Conservation (phyloP, 768 basidiomycete species). For the Lyophyllum atratum region DNA sequence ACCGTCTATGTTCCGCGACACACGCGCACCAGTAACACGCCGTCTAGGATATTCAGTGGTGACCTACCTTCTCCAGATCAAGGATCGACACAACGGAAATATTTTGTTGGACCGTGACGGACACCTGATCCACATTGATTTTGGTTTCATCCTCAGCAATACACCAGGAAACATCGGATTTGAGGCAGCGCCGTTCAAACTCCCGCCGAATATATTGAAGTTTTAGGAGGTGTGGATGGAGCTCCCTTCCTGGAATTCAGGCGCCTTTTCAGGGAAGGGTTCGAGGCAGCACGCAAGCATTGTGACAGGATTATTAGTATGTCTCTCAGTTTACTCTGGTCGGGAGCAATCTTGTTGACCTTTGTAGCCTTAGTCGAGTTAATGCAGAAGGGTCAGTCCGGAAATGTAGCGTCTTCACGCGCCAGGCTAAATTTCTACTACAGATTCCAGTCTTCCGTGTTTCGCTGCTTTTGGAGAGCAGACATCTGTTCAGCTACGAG, state of each 20-base stretch:
- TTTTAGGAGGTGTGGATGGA: constrained; percentile 83
- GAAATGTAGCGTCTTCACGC: background rate
- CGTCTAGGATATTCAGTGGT: constrained; percentile 85
- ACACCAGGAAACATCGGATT: constrained; percentile 98
- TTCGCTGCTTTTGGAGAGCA: constrained; percentile 90
- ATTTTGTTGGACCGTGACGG: constrained; percentile 95
- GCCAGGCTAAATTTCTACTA: background rate
- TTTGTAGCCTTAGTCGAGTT: constrained; percentile 77
- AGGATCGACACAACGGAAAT: constrained; percentile 98
- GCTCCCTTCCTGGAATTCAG: constrained; percentile 83
- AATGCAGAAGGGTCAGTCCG: constrained; percentile 86
- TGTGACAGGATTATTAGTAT: constrained; percentile 93
- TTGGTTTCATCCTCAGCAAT: constrained; percentile 97
- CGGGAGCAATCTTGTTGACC: constrained; percentile 4
- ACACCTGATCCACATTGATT: constrained; percentile 95
- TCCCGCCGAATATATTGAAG: constrained; percentile 95
- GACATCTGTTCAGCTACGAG: constrained; percentile 84
- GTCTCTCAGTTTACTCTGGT: constrained; percentile 23
- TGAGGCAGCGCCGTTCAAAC: constrained; percentile 99
- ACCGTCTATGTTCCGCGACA: constrained; percentile 11
- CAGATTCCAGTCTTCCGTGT: constrained; percentile 89
- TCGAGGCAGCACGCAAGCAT: constrained; percentile 92
- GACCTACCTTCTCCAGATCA: constrained; percentile 96
- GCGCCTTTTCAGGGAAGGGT: constrained; percentile 87
- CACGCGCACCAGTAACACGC: background rate